Base-by-base conservation (phyloP, 2,329 filamentous ascomycete species). In the Celoporthe dispersa region DNA sequence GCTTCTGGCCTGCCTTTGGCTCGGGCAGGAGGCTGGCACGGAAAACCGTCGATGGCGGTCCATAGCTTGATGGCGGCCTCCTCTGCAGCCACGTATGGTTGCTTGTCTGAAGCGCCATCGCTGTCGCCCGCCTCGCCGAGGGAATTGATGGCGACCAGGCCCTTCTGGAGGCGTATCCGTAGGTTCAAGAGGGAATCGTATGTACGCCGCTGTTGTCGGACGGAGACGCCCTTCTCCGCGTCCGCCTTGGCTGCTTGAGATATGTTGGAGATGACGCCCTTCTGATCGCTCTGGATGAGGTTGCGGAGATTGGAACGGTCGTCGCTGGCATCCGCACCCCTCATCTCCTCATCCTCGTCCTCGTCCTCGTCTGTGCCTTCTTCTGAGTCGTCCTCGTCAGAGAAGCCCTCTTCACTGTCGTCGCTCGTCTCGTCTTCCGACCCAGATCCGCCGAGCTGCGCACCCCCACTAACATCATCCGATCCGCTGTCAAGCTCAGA, bases 91-190 rank as follows among this genome's bases (percentile, higher is more conserved):
- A 86, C 88, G 82, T 85, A 97, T 76, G 81, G 90, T 78, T 86
- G 82, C 19, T 80, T 78, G 44, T 81, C 80, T 55, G 82, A n/a
- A 7, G 31, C 77, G 2, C 79, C 73, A 73, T 76, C 69, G 78
- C 76, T 77, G 6, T 77, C 74, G 2, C 84, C 80, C 19, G 86
- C 74, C 0, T 83, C 77, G 22, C 86, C 80, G 55, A 97, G 84
- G 0, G 94, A 91, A 79, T 98, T 98, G 35, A 91, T 88, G 0
- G 92, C 91, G 22, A 96, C 87, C 19, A 99, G 82, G 1, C 93
- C 94, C 80, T 98, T 98, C 79, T 99, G 97, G 25, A 99, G 83
- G 71, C 95, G 92, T 77, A 99, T 98, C 28, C 96, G 90, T 19
- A 94, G 88, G 81, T 97, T 97, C 41, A 99, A 86, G 0, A 98